Evolutionary conservation across 2,329 filamentous ascomycete genomes (phyloP).

Genomic region (Akanthomyces uredinophilus): DNA sequence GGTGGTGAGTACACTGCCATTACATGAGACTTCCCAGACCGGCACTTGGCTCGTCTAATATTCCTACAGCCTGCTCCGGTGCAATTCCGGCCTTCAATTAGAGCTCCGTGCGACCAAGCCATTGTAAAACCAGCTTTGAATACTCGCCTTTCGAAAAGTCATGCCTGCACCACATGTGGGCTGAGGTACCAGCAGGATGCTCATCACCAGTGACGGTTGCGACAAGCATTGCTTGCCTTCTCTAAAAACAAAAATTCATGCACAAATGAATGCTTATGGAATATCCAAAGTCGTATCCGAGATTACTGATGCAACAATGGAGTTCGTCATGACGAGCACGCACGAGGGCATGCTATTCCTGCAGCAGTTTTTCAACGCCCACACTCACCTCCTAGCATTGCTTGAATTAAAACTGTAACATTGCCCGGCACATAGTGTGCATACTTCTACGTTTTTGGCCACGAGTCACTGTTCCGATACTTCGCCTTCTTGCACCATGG

Average conservation of each 20-base stretch:
- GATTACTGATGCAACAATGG: not conserved
- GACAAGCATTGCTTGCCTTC: not conserved
- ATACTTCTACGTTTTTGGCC: not conserved
- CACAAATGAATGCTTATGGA: not conserved
- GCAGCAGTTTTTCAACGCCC: not conserved
- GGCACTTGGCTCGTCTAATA: too few relatives aligned
- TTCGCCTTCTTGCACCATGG: not conserved
- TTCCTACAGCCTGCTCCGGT: not conserved
- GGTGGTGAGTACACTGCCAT: too few relatives aligned
- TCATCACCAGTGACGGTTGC: slow-evolving; percentile 14
- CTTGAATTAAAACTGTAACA: not conserved
- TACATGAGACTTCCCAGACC: too few relatives aligned
- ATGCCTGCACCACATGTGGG: slow-evolving; percentile 20
- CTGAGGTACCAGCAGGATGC: slow-evolving; percentile 23
- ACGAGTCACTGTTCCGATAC: not conserved
- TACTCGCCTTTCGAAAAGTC: not conserved
- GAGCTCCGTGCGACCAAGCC: not conserved
- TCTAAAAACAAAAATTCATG: not conserved
- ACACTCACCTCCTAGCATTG: slow-evolving; percentile 1
- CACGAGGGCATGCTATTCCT: not conserved
- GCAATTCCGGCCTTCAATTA: too few relatives aligned
- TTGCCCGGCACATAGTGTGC: not conserved
- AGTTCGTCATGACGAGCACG: too few relatives aligned
- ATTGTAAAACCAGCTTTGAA: not conserved
- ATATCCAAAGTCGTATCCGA: too few relatives aligned